Evolutionary conservation across 805 yeast species (phyloP), one percentile per base, ranked within the genome.

Genomic region (Zygotorulaspora danielsina): DNA sequence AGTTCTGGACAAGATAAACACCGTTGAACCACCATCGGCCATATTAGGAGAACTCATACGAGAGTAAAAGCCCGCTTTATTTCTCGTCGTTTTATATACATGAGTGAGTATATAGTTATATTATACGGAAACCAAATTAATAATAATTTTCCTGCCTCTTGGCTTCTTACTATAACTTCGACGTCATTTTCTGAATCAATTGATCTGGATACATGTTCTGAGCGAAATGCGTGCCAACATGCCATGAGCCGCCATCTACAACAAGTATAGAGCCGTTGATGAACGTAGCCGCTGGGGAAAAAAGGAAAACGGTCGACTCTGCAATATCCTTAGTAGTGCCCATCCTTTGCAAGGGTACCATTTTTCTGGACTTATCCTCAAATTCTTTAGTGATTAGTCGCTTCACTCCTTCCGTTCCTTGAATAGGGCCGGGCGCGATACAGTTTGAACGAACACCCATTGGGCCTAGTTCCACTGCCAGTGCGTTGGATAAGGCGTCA

Each of bases 161-260:
- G n/a, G n/a, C n/a, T n/a, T n/a, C 12, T 10, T 34, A 31, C 57
- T 44, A 70, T 17, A 70, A 52, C 53, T 69, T 70, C 32, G 72
- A 55, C 32, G 63, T 61, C 28, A 55, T 59, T 8, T 63, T 57
- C 12, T 63, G 35, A 10, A 51, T 43, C 41, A 77, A 44, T 6
- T 41, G 45, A 2, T 69, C 67, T 6, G 83, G 82, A 47, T 75
- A 76, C 47, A 64, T 53, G 24, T 61, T 58, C 19, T 61, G 44
- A 19, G 59, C 53, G 33, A 66, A 48, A 39, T 60, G 44, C 9
- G 65, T 61, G 10, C 89, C 87, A 58, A 78, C 67, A 57, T 86
- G 95, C 96, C 97, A 88, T 42, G 76, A 71, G 2, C 81, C 97
- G 37, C 97, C 97, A 64, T 89, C 97, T 4, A 90, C 96, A 12